Evolutionary conservation across 306 rosid species (phyloP).

Genomic region (Citrullus mucosospermus): DNA sequence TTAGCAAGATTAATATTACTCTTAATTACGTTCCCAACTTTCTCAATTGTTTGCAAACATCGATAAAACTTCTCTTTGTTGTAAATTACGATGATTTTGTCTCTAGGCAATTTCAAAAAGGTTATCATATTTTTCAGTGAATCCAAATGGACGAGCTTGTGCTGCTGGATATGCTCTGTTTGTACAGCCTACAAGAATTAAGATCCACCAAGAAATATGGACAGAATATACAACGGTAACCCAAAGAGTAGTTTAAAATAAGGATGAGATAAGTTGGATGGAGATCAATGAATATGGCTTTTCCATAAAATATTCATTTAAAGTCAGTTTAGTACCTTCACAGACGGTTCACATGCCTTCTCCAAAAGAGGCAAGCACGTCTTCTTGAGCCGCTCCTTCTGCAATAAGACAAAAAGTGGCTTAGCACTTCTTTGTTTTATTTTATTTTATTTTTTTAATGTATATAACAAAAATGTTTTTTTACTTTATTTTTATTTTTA

Average conservation of each 20-base stretch:
- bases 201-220: not conserved
- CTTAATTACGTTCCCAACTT: not conserved
- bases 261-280: not conserved
- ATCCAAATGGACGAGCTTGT: too few species aligned
- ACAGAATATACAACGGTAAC: not conserved
- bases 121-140: not conserved
- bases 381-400: not conserved
- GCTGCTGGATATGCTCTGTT: not conserved
- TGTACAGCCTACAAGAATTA: not conserved
- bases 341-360: not conserved
- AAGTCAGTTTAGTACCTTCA: not conserved
- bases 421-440: not conserved
- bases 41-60: not conserved
- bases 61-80: not conserved
- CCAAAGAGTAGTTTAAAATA: not conserved
- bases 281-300: not conserved
- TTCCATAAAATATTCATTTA: not conserved
- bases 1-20: not conserved
- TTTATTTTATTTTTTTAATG: not conserved
- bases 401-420: not conserved
- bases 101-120: not conserved
- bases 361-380: not conserved
- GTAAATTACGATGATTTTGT: not conserved
- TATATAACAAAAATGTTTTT: too few species aligned
- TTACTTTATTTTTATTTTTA: too few species aligned